Conservation (phyloP, 2,329 filamentous ascomycete genomes). For the Penicillium concentricum region DNA sequence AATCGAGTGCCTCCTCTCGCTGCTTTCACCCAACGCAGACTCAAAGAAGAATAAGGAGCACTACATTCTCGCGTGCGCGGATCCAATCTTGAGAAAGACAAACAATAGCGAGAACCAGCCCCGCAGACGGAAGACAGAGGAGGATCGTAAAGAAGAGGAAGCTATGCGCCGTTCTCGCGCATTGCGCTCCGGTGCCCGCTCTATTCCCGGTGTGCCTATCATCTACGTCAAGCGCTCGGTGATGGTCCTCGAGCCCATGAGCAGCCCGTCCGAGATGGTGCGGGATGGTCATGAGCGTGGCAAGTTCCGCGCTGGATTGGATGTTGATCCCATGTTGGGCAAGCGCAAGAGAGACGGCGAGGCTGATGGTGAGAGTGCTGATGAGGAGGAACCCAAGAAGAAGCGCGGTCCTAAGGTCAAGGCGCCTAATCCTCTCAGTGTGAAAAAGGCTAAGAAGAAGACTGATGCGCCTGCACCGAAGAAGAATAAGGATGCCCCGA, state of each 20-base stretch:
- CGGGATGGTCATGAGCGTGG: constrained; percentile 46
- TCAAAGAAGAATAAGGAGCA: constrained; percentile 49
- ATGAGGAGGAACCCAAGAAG: constrained; percentile 33
- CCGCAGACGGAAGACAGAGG: constrained; percentile 34
- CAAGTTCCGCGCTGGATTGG: constrained; percentile 47
- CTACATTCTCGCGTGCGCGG: constrained; percentile 48
- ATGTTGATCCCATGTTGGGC: constrained; percentile 27
- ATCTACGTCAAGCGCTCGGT: constrained; percentile 53
- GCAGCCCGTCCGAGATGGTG: constrained; percentile 42
- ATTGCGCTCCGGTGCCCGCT: constrained; percentile 41
- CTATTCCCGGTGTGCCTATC: constrained; percentile 50
- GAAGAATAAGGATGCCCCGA: constrained; percentile 14
- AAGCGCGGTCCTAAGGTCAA: constrained; percentile 38
- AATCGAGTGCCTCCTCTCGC: constrained; percentile 45
- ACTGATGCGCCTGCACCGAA: constrained; percentile 22
- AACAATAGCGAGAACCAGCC: constrained; percentile 27
- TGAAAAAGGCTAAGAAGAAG: constrained; percentile 48
- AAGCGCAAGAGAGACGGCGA: constrained; percentile 37
- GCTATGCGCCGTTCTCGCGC: constrained; percentile 32
- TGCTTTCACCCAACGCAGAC: constrained; percentile 41
- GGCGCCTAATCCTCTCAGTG: constrained; percentile 49
- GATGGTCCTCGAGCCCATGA: constrained; percentile 52
- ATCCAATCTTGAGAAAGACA: constrained; percentile 29
- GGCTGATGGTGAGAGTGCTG: constrained; percentile 16
- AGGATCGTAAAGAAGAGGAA: constrained; percentile 31